These are phyloP conservation scores for Xylaria sp. DNA, from an alignment of 2,329 filamentous ascomycete species.

Conservation along the genomic window DNA sequence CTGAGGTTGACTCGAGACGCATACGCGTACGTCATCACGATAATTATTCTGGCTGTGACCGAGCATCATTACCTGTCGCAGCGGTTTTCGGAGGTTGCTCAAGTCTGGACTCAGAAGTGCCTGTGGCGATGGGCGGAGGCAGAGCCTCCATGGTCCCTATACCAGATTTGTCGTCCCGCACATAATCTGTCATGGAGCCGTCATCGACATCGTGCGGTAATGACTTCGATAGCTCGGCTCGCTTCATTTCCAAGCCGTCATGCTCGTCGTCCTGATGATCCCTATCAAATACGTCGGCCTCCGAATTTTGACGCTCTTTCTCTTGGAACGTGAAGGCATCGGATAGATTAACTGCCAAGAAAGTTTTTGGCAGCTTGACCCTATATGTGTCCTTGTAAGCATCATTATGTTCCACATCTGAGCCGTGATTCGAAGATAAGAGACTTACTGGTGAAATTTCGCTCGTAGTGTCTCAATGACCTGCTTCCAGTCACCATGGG, in stretches of 20 bases:
- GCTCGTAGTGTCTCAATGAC: constrained; percentile 95
- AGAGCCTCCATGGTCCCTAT: constrained; percentile 33
- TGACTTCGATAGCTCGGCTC: constrained; percentile 32
- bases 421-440: constrained; percentile 1
- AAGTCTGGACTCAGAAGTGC: neutral
- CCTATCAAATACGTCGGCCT: constrained; percentile 61
- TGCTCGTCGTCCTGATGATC: constrained; percentile 48
- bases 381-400: constrained; percentile 49
- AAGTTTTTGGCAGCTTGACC: constrained; percentile 73
- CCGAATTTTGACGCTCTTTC: constrained; percentile 61
- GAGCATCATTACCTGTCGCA: constrained; percentile 32
- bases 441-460: constrained; percentile 89
- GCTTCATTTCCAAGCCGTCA: constrained; percentile 44
- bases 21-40: constrained; percentile 33
- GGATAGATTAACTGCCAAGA: constrained; percentile 71
- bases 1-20: constrained; percentile 21
- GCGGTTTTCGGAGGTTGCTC: constrained; percentile 18
- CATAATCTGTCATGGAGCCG: constrained; percentile 30
- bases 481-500: constrained; percentile 94
- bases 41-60: constrained; percentile 13
- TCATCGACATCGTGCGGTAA: constrained; percentile 36
- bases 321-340: constrained; percentile 70
- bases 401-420: constrained; percentile 10
- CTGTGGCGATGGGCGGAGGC: constrained; percentile 37
- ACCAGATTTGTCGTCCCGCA: constrained; percentile 26